Evolutionary conservation across 2,329 filamentous ascomycete genomes (phyloP).

Genomic region (Bertia moriformis): DNA sequence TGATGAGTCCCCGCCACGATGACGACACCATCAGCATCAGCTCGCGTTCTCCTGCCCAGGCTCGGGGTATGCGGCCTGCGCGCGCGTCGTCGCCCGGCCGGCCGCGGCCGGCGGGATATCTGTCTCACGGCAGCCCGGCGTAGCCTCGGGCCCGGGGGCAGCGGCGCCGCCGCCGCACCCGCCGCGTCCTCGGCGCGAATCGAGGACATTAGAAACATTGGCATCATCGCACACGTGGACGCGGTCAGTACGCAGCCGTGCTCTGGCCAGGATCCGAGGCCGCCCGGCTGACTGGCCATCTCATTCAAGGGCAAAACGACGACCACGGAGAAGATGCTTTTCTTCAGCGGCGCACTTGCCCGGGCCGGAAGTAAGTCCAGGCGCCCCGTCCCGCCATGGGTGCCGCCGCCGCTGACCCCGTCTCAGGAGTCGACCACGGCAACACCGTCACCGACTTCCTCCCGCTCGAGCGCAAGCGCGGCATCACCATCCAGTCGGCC

Average conservation of each 20-base stretch:
- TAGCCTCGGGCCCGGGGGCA: too few species aligned
- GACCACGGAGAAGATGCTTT: slow-evolving; percentile 97
- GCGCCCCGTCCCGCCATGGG: not conserved
- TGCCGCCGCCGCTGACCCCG: not conserved
- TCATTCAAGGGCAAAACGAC: slow-evolving; percentile 93
- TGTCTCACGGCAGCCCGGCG: too few species aligned
- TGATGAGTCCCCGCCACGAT: too few species aligned
- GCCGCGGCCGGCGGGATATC: too few species aligned
- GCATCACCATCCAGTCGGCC: slow-evolving; percentile 95
- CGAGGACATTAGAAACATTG: slow-evolving; percentile 75
- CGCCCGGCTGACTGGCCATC: slow-evolving; percentile 3
- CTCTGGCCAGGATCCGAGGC: not conserved
- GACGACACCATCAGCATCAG: too few species aligned
- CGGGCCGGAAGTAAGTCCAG: slow-evolving; percentile 54
- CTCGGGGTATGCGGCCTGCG: too few species aligned
- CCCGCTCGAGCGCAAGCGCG: slow-evolving; percentile 76
- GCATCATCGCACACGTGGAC: slow-evolving; percentile 97
- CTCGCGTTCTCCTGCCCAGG: too few species aligned
- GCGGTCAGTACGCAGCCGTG: slow-evolving; percentile 37
- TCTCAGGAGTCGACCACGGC: slow-evolving; percentile 75
- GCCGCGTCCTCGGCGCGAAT: too few species aligned
- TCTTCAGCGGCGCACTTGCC: slow-evolving; percentile 79
- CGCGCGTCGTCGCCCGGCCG: too few species aligned
- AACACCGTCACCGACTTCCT: slow-evolving; percentile 96
- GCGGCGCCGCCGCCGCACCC: too few species aligned